Conservation (phyloP, 2,329 filamentous ascomycete genomes). For the Sporothrix phasma region DNA sequence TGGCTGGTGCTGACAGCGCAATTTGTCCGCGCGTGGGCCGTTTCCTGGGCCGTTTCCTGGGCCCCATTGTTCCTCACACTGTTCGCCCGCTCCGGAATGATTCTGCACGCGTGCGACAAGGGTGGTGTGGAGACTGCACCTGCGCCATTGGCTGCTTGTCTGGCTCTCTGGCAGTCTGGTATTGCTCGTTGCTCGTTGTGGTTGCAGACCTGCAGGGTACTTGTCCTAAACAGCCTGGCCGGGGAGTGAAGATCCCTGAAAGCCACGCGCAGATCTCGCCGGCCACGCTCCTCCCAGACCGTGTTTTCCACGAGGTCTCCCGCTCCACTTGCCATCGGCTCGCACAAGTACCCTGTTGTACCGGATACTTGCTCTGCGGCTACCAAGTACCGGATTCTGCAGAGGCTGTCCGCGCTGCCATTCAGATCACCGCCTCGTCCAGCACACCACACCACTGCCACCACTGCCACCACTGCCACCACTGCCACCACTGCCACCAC, state of each 20-base stretch:
- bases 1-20: slow-evolving; percentile 2
- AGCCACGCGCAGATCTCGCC: slow-evolving; percentile 32
- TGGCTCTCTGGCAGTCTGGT: neutral
- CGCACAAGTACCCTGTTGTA: slow-evolving; percentile 13
- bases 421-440: neutral
- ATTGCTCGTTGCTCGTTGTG: too few species aligned
- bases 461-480: neutral
- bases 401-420: neutral
- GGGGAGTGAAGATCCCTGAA: slow-evolving; percentile 27
- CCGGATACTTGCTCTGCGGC: neutral
- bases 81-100: slow-evolving; percentile 13
- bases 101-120: slow-evolving; percentile 6
- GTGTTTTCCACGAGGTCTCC: slow-evolving; percentile 20
- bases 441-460: neutral
- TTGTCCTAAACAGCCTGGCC: slow-evolving; percentile 23
- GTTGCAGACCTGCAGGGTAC: slow-evolving; percentile 21
- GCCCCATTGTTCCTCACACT: slow-evolving; percentile 4
- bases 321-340: slow-evolving; percentile 10
- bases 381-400: neutral
- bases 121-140: slow-evolving; percentile 10
- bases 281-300: slow-evolving; percentile 22
- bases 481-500: neutral
- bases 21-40: neutral
- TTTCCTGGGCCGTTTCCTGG: neutral
- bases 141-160: slow-evolving; percentile 14